Percentiles rank a stretch among this genome's conserved stretches.
These are phyloP conservation scores for Tetrahymena borealis DNA, from an alignment of 73 alveolate species.

Conservation along the genomic window DNA sequence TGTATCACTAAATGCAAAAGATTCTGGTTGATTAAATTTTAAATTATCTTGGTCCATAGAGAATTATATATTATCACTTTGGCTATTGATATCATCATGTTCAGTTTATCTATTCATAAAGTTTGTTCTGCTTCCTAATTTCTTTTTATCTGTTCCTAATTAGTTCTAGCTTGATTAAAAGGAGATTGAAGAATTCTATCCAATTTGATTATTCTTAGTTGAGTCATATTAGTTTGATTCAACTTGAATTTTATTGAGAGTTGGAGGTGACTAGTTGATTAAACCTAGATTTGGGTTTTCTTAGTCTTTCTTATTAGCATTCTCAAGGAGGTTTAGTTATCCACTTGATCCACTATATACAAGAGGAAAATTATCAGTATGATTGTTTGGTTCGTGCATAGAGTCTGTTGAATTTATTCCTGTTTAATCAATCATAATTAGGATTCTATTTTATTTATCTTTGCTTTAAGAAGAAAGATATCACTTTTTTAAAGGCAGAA, in stretches of 20 bases:
- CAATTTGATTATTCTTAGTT: background rate
- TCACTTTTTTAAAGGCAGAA: background rate
- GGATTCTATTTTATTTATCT: background rate
- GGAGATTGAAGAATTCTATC: background rate
- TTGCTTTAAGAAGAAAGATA: background rate
- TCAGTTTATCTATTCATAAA: background rate
- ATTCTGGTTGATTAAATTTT: background rate
- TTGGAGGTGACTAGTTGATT: background rate
- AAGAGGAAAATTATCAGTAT: background rate
- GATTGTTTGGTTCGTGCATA: background rate
- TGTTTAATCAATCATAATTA: background rate
- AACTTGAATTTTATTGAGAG: too few species aligned
- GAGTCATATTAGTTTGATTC: background rate
- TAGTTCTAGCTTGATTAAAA: background rate
- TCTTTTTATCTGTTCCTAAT: background rate
- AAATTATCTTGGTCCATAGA: background rate
- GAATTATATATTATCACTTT: background rate
- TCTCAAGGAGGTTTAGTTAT: background rate
- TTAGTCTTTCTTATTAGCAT: background rate
- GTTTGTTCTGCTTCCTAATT: background rate
- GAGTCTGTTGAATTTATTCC: background rate
- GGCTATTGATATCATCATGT: background rate
- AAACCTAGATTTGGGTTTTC: background rate
- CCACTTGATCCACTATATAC: constrained; percentile 2
- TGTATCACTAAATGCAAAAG: background rate